phyloP scores from a whole-genome alignment of 805 yeast genomes.

The Kodamaea hsintzibuensis region DNA sequence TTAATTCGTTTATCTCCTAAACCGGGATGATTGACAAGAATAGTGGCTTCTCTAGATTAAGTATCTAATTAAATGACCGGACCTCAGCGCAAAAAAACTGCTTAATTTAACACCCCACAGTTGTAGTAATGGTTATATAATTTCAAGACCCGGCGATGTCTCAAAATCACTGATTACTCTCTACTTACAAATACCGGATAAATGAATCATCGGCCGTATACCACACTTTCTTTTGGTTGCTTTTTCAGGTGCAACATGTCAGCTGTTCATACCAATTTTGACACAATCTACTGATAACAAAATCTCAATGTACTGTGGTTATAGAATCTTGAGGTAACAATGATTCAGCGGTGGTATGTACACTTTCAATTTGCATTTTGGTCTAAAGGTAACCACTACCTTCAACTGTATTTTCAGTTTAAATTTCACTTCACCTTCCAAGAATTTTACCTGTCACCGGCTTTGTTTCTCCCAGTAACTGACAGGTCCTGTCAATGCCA shows the following conservation, averaged over 20 bases:
- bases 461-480: not conserved
- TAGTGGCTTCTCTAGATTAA: too few species aligned
- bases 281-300: not conserved
- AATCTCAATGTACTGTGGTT: not conserved
- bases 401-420: not conserved
- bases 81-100: not conserved
- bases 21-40: too few species aligned
- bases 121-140: not conserved
- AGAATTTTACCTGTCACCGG: not conserved
- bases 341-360: not conserved
- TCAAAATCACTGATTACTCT: too few species aligned
- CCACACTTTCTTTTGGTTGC: not conserved
- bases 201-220: not conserved
- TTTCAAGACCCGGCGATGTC: not conserved
- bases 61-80: too few species aligned
- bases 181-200: not conserved
- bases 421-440: not conserved
- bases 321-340: not conserved
- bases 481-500: not conserved
- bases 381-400: not conserved
- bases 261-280: not conserved
- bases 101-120: not conserved
- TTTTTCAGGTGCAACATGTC: not conserved
- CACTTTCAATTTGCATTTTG: not conserved
- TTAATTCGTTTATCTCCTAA: too few species aligned